Evolutionary conservation across 441 rosid genomes (phyloP), one percentile per base, ranked within the genome.

Genomic region (Adansonia gregorii): DNA sequence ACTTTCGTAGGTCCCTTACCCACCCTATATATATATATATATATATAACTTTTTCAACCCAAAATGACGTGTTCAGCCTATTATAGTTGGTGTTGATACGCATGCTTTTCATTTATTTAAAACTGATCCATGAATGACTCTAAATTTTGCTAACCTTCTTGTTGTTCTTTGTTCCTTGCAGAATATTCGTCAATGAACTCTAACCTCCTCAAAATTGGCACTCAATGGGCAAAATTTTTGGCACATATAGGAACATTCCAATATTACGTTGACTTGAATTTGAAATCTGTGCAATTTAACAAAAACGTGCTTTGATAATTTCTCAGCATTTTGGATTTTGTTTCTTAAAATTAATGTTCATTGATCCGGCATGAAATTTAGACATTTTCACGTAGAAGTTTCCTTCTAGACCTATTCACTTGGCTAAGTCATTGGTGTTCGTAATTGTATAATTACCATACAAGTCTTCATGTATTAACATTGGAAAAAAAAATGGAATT

Each of bases 161-260:
- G 7, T 14, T 14, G 6, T 63, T 19, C 8, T n/a, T 35, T 35
- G 39, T 35, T 35, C 39, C 39, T 35, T 15, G 3, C 61, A 63
- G 69, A n/a, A 55, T 56, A 58, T 61, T 64, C 58, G 52, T 68
- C 72, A 2, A 8, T 9, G 75, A 73, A 69, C 52, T 31, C 46
- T 35, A 22, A 2, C 0, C 10, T 20, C 55, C 56, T 61, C 49
- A 48, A 67, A 72, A 73, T 12, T 39, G 66, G 43, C 66, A 73
- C 72, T 68, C 77, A 67, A 12, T 41, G 83, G 82, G 76, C 80
- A 85, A 79, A 67, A 10, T 2, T 61, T 35, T 64, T 9, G 7
- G 20, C 60, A 8, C 51, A 48, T 10, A 12, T 52, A 0, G 46
- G 64, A 27, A 75, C 61, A 3, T 4, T 49, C 75, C 82, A 79